phyloP scores from a whole-genome alignment of 345 rosid genomes.

The Microthlaspi erraticum region DNA sequence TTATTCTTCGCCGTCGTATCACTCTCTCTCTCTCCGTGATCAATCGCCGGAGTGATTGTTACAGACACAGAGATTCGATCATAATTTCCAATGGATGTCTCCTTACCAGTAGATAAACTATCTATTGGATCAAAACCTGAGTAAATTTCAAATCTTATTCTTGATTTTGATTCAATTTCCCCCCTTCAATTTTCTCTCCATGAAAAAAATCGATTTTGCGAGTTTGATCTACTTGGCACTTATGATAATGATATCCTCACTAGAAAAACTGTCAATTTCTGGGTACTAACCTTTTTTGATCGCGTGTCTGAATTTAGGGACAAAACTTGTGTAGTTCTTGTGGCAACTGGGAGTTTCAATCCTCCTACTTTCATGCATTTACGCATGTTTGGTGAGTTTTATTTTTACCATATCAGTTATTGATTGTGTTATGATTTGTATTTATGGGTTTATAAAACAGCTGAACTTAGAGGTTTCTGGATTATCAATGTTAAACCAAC shows the following conservation, averaged over 20 bases:
- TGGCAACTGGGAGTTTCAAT: conserved; percentile 91
- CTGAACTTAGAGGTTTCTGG: not conserved
- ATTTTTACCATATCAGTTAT: not conserved
- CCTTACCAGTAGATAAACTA: conserved; percentile 67
- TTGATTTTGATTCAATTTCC: not conserved
- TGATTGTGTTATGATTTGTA: conserved; percentile 20
- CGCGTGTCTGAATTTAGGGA: conserved; percentile 45
- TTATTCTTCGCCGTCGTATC: conserved; percentile 8
- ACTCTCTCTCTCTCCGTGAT: not conserved
- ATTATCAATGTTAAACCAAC: conserved; percentile 7
- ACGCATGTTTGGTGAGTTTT: conserved; percentile 80
- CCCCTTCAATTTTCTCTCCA: not conserved
- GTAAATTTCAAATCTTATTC: conserved; percentile 40
- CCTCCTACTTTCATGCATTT: conserved; percentile 97
- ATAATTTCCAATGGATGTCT: conserved; percentile 54
- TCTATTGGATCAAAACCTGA: conserved; percentile 44
- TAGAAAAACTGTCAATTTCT: not conserved
- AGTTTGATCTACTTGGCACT: not conserved
- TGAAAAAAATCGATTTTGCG: conserved; percentile 4
- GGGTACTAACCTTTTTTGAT: not conserved
- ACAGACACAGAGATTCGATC: conserved; percentile 18
- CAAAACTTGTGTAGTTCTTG: conserved; percentile 63
- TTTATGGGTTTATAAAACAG: not conserved
- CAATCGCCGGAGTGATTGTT: conserved; percentile 35
- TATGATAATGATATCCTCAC: conserved; percentile 15